A percentile compares a stretch with the other conserved stretches of the same genome.
Conservation (phyloP, 140 eudicot genomes). For the Stevia rebaudiana region DNA sequence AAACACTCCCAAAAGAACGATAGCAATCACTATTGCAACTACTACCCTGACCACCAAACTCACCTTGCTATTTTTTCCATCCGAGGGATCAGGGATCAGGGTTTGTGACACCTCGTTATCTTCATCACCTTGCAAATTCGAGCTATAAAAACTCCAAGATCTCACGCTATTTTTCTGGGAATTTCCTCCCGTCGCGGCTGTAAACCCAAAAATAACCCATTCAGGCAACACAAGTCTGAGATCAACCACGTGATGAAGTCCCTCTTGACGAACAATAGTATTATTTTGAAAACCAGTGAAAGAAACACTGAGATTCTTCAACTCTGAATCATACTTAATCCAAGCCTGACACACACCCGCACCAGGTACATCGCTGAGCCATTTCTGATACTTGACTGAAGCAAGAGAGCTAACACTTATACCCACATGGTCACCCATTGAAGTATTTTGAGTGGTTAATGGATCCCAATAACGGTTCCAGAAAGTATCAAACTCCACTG, state of each 20-base stretch:
- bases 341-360: slow-evolving; percentile 35
- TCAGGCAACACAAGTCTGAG: slow-evolving; percentile 19
- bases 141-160: not conserved
- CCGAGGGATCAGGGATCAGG: not conserved
- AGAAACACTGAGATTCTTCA: not conserved
- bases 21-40: not conserved
- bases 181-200: slow-evolving; percentile 23
- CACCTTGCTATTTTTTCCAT: not conserved
- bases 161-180: not conserved
- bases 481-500: not conserved
- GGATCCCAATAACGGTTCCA: not conserved
- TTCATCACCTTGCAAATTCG: not conserved
- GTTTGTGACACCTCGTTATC: not conserved
- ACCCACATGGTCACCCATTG: not conserved
- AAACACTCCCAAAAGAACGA: not conserved
- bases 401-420: not conserved
- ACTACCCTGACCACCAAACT: not conserved
- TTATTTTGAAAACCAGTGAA: not conserved
- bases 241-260: not conserved
- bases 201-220: slow-evolving; percentile 28
- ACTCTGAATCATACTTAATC: slow-evolving; percentile 24
- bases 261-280: not conserved
- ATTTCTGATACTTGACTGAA: slow-evolving; percentile 15
- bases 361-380: slow-evolving; percentile 23
- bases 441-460: not conserved